phyloP scores from a whole-genome alignment of 768 basidiomycete genomes.

The Naematelia aurantialba region DNA sequence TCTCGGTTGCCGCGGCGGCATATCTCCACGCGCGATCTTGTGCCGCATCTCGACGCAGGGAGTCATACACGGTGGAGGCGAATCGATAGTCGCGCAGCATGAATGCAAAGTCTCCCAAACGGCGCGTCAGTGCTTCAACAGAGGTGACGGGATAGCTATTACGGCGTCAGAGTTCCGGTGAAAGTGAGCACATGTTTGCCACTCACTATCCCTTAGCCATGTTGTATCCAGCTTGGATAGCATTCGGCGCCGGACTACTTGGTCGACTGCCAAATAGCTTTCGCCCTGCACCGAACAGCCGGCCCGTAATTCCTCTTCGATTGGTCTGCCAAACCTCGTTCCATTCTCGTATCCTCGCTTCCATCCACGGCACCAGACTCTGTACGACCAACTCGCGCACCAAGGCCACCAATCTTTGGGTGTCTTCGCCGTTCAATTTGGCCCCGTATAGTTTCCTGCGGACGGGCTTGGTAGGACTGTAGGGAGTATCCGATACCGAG shows the following conservation, averaged over 20 bases:
- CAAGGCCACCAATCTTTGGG: constrained; percentile 56
- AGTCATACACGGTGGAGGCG: constrained; percentile 78
- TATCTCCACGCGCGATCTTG: constrained; percentile 50
- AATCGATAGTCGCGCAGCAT: constrained; percentile 84
- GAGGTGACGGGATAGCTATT: constrained; percentile 48
- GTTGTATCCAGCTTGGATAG: constrained; percentile 43
- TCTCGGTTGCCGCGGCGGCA: constrained; percentile 69
- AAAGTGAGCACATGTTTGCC: not conserved
- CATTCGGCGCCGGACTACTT: constrained; percentile 33
- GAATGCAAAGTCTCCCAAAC: constrained; percentile 94
- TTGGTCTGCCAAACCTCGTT: constrained; percentile 63
- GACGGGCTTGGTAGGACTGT: constrained; percentile 17
- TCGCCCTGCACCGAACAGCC: constrained; percentile 52
- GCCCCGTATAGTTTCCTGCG: constrained; percentile 35
- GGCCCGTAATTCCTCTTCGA: constrained; percentile 49
- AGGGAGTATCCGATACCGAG: constrained; percentile 9
- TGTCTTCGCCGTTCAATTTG: constrained; percentile 34
- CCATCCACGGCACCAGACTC: constrained; percentile 95
- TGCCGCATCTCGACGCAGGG: constrained; percentile 67
- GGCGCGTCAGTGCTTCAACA: constrained; percentile 54
- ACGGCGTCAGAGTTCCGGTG: not conserved
- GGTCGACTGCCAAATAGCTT: constrained; percentile 52
- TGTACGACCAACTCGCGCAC: constrained; percentile 82
- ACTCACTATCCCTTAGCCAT: constrained; percentile 51
- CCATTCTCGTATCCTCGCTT: constrained; percentile 87